Base-by-base conservation (phyloP, 2,329 filamentous ascomycete species). In the Pseudogymnoascus sp. region DNA sequence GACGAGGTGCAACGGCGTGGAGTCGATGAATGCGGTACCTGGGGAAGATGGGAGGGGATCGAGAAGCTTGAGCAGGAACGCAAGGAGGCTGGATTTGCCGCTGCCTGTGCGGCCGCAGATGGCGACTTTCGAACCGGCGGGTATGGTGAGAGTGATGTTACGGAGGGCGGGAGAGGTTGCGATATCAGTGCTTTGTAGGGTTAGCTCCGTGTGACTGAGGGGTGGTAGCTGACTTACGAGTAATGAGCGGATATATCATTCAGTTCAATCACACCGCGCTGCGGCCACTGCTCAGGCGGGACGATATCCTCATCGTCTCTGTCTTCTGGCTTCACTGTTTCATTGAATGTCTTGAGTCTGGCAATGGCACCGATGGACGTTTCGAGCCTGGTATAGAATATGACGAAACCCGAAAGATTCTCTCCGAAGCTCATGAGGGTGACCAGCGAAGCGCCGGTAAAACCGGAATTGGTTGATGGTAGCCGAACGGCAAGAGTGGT, bases 21-120 rank as follows among this genome's bases (percentile, higher is more conserved):
- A 73, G 64, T 84, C 81, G n/a, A 84, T 79, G 0, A 69, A 64
- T 16, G 81, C 77, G 18, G 72, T 12, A 77, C 73, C 4, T 77
- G 72, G 11, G 5, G 63, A 69, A 2, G 39, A 45, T 2, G 59
- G 23, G 8, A 66, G 26, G 3, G 67, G 66, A 26, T 80, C 73
- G 1, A 80, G 69, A 0, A 79, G 71, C 3, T 75, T 74, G 31
- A 78, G 73, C 0, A 80, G 69, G 0, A 76, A 69, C 6, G 74
- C 70, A n/a, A 80, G 71, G 11, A 78, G 66, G 14, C 71, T 75
- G 0, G 76, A 78, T 64, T 80, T 80, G 1, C 76, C 77, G 62
- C 75, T 77, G 60, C 67, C 75, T 2, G 73, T 76, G 1, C 73
- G 69, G 1, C 74, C 74, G 26, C 72, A 74, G 26, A 76, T 68